Conservation (phyloP, 2,329 filamentous ascomycete genomes). For the Aureobasidium sp. region DNA sequence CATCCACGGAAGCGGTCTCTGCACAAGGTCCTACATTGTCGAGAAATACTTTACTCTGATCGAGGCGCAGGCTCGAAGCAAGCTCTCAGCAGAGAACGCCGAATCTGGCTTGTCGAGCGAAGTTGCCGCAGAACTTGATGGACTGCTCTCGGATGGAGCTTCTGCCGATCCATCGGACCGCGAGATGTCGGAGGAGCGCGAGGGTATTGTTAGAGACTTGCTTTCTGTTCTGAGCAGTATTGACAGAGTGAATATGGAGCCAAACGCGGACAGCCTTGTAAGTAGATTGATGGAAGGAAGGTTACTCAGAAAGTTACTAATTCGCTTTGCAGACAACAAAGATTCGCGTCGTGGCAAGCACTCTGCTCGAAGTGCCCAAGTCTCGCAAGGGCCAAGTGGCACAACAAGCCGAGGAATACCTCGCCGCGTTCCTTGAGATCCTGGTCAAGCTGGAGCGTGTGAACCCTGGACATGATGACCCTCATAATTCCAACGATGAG, state of each 20-base stretch:
- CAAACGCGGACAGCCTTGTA: slow-evolving; percentile 57
- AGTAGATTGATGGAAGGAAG: slow-evolving; percentile 23
- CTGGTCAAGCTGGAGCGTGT: slow-evolving; percentile 65
- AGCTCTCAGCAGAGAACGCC: slow-evolving; percentile 36
- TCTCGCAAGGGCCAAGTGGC: slow-evolving; percentile 44
- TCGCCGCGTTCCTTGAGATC: slow-evolving; percentile 65
- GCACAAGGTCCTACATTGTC: slow-evolving; percentile 74
- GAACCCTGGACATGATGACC: slow-evolving; percentile 33
- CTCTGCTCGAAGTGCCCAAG: slow-evolving; percentile 58
- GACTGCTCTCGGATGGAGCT: slow-evolving; percentile 18
- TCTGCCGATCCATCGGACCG: slow-evolving; percentile 20
- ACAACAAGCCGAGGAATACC: slow-evolving; percentile 59
- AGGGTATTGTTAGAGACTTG: slow-evolving; percentile 72
- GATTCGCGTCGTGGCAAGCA: slow-evolving; percentile 75
- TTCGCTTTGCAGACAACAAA: slow-evolving; percentile 56
- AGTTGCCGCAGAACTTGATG: slow-evolving; percentile 29
- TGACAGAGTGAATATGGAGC: slow-evolving; percentile 77
- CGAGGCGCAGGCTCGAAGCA: slow-evolving; percentile 47
- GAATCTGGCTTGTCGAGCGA: slow-evolving; percentile 27
- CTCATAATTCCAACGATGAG: slow-evolving; percentile 45
- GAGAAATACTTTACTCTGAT: slow-evolving; percentile 76
- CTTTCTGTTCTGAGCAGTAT: slow-evolving; percentile 67
- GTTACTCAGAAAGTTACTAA: slow-evolving; percentile 19
- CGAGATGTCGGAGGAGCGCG: slow-evolving; percentile 66
- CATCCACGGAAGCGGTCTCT: slow-evolving; percentile 72